Evolutionary conservation across 345 rosid species (phyloP).

Genomic region (Anacardium occidentale): DNA sequence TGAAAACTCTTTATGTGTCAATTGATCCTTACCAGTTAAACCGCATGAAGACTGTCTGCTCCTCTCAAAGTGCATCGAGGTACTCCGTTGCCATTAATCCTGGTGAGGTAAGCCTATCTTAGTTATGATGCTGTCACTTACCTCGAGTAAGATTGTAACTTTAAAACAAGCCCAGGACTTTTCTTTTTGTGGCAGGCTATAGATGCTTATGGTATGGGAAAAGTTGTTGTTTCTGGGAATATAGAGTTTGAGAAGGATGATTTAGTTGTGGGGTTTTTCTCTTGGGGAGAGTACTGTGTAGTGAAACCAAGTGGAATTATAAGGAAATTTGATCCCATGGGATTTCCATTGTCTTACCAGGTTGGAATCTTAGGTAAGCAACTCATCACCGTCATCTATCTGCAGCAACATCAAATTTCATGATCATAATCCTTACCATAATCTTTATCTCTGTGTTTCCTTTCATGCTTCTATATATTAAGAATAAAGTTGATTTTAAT

Average conservation of each 20-base stretch:
- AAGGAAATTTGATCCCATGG: slow-evolving; percentile 54
- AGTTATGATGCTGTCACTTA: no score
- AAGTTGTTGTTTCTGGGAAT: slow-evolving; percentile 48
- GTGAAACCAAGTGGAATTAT: slow-evolving; percentile 38
- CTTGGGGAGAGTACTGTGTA: slow-evolving; percentile 54
- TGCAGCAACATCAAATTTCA: not conserved
- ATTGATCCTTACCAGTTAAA: slow-evolving; percentile 60
- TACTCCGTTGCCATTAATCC: slow-evolving; percentile 29
- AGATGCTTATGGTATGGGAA: slow-evolving; percentile 52
- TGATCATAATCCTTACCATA: not conserved
- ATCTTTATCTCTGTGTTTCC: not conserved
- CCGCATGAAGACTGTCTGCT: slow-evolving; percentile 47
- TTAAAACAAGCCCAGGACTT: no score
- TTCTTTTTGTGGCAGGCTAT: slow-evolving; percentile 29
- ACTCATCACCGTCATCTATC: not conserved
- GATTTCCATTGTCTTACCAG: slow-evolving; percentile 56
- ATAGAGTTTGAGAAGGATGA: slow-evolving; percentile 45
- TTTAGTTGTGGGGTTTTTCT: slow-evolving; percentile 43
- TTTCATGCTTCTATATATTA: not conserved
- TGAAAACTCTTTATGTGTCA: slow-evolving; percentile 50
- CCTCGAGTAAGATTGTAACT: not conserved
- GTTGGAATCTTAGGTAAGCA: slow-evolving; percentile 50
- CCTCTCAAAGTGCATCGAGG: slow-evolving; percentile 27
- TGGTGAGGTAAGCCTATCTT: slow-evolving; percentile 36
- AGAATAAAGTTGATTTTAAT: not conserved